Evolutionary conservation across 2,329 filamentous ascomycete species (phyloP), one percentile per base, ranked within the genome.

Genomic region (Xylariaceae sp.): DNA sequence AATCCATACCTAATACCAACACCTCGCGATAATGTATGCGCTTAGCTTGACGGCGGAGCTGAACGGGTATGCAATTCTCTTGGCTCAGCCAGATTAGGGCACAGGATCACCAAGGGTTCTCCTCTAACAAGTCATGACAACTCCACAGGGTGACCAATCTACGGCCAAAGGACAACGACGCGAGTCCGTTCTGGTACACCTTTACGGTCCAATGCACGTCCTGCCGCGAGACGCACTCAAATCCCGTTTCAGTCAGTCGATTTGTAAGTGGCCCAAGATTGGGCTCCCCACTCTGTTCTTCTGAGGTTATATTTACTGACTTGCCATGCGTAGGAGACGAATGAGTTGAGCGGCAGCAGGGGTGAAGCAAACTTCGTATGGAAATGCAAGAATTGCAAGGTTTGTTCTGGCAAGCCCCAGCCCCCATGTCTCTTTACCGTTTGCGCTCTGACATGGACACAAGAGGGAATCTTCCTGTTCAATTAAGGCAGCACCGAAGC

Each of bases 281-380:
- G 35, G 8, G 40, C n/a, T 32, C n/a, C 8, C 3, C 5, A 37
- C 40, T 35, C 42, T 31, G 27, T 32, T 6, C 59, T 2, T 27
- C 3, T 2, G 1, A 6, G 1, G n/a, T n/a, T 26, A 6, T 31
- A 11, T 47, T 26, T n/a, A 48, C 40, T 45, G 43, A 12, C 59
- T 37, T 57, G n/a, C 57, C 41, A 58, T 49, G 47, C 19, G 27
- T 27, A 96, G 90, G 92, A 97, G 69, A 80, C 78, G 67, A 91
- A 95, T 68, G 91, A 96, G 61, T 85, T 96, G 71, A 94, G 89
- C 60, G 91, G 91, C 37, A 96, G 91, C 71, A 83, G 90, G 67
- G 94, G 94, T 61, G 91, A 97, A 72, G 94, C 94, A 58, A 97
- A 97, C 73, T 99, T 99, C 72, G 94, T 99, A n/a, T 99, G 94